Base-by-base conservation (phyloP, 805 yeast species). In the Candida tammaniensis region DNA sequence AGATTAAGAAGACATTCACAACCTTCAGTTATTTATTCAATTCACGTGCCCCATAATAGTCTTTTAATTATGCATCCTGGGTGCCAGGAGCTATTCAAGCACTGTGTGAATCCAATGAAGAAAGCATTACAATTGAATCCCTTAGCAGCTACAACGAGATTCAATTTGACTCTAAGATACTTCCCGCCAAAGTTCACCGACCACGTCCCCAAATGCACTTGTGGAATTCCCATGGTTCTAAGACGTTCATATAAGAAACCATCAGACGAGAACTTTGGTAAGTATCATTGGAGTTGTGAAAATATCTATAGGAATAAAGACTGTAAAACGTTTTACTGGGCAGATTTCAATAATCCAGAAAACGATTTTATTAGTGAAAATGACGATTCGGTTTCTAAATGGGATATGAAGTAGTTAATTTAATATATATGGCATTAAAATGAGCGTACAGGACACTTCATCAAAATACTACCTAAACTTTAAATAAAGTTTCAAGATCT, bases 31-130 rank as follows among this genome's bases (percentile, higher is more conserved):
- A 51, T 76, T 16, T 64, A 69, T 51, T 59, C 82, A 18, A 64
- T 81, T 1, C 81, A 78, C n/a, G 49, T 81, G 3, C 82, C 86
- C 0, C 88, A 85, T 52, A 85, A 85, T 48, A 70, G 85, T 7
- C 52, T 85, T 24, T 47, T 84, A 2, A 56, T 85, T 2, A 84
- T 85, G 94, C 78, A 80, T 39, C 82, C 86, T 1, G 87, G 86
- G 0, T 79, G 85, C 41, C 95, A 85, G 51, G 95, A 85, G 43
- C 76, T 74, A 32, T 85, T 59, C 51, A 82, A 78, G 47, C 95
- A 86, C 48, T 63, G 78, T 39, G 76, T 85, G 0, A 59, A 64
- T 35, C 57, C 77, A 0, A 51, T 72, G 33, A 51, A 65, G 23
- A 69, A 72, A 17, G 63, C 73, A 4, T 74, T 67, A 4, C 72